These are phyloP conservation scores for Phytophthora boehmeriae DNA, from an alignment of 352 stramenopile genomes.

Conservation along the genomic window DNA sequence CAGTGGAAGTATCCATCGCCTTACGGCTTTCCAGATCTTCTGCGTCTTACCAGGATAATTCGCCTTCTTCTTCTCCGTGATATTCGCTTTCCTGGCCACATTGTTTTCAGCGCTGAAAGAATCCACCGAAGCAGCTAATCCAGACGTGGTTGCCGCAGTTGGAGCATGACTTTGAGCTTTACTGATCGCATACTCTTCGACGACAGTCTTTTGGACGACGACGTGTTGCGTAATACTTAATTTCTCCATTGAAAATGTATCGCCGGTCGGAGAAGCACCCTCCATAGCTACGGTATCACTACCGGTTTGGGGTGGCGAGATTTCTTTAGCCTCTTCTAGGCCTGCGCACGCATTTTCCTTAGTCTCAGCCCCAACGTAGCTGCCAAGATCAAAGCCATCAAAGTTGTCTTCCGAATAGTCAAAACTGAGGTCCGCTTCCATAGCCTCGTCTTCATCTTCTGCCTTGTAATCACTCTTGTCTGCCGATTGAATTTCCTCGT, in stretches of 20 bases:
- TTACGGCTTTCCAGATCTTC: too few species aligned
- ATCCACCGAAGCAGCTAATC: too few species aligned
- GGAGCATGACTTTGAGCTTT: slow-evolving; percentile 3
- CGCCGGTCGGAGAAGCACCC: not conserved
- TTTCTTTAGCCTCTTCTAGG: slow-evolving; percentile 7
- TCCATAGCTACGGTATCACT: not conserved
- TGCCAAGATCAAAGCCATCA: not conserved
- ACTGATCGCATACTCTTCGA: too few species aligned
- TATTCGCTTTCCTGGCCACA: too few species aligned
- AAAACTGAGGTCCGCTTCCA: slow-evolving; percentile 17
- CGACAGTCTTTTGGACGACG: slow-evolving; percentile 11
- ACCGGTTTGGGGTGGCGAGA: not conserved
- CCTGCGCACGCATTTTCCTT: not conserved
- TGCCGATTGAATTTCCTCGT: not conserved
- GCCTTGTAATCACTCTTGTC: slow-evolving; percentile 19
- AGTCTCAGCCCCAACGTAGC: not conserved
- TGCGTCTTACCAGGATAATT: too few species aligned
- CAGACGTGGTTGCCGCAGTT: too few species aligned
- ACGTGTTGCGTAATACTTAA: slow-evolving; percentile 9
- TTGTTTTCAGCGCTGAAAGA: too few species aligned
- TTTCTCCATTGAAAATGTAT: not conserved
- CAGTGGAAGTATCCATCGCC: too few species aligned
- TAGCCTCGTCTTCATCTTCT: slow-evolving; percentile 21
- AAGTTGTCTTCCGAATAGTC: slow-evolving; percentile 3
- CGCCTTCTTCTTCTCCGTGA: too few species aligned